phyloP scores from a whole-genome alignment of 805 yeast genomes.

The Priceomyces haplophilus region DNA sequence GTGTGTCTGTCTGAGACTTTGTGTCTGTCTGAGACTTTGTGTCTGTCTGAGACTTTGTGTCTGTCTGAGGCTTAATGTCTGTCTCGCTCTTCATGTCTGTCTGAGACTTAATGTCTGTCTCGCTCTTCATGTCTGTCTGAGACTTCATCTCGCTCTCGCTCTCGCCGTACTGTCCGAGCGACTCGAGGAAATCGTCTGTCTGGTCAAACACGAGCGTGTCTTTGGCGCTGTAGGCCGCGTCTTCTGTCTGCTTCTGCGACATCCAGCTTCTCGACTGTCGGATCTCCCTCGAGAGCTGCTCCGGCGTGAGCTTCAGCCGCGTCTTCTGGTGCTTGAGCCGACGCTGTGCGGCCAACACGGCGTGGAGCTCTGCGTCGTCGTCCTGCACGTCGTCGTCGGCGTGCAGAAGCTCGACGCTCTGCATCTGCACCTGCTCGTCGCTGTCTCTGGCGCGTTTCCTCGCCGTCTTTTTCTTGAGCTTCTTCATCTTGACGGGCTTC shows the following conservation, averaged over 20 bases:
- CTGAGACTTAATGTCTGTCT: background rate
- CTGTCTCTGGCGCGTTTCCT: slow-evolving; percentile 25
- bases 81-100: no score
- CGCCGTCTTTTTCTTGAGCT: slow-evolving; percentile 39
- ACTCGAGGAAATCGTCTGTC: slow-evolving; percentile 39
- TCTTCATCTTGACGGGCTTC: slow-evolving; percentile 37
- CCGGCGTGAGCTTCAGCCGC: slow-evolving; percentile 26
- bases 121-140: no score
- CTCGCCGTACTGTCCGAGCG: slow-evolving; percentile 12
- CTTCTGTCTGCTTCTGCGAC: slow-evolving; percentile 16
- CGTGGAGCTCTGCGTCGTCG: slow-evolving; percentile 28
- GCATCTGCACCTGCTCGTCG: slow-evolving; percentile 14
- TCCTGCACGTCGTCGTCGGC: slow-evolving; percentile 18
- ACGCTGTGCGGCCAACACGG: slow-evolving; percentile 17
- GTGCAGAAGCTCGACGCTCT: slow-evolving; percentile 28
- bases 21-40: no score
- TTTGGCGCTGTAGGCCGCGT: slow-evolving; percentile 3
- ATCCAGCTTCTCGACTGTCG: slow-evolving; percentile 18
- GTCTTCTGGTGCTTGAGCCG: slow-evolving; percentile 24
- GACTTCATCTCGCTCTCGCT: background rate
- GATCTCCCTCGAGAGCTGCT: slow-evolving; percentile 39
- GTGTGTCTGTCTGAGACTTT: no score
- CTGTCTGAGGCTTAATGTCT: background rate
- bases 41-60: no score
- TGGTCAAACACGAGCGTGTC: slow-evolving; percentile 36